phyloP scores from a whole-genome alignment of 2,329 filamentous ascomycete species.

The Pezicula radicicola region DNA sequence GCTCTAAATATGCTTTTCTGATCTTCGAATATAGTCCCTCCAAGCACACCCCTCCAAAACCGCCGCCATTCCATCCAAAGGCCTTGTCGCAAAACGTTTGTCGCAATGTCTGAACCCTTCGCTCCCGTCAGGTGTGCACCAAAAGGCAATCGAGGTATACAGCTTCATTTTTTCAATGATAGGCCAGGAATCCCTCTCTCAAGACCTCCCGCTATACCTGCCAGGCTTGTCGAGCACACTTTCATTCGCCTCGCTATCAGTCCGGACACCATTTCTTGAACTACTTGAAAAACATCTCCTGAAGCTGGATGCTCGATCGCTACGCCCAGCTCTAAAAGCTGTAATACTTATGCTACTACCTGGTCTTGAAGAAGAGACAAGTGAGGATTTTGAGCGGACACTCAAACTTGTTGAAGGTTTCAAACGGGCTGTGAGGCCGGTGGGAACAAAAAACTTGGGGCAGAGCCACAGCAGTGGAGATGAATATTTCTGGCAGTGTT shows the following conservation, averaged over 20 bases:
- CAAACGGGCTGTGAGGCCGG: constrained; percentile 62
- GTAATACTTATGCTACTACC: constrained; percentile 86
- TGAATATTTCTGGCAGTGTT: constrained; percentile 97
- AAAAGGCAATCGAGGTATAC: constrained; percentile 95
- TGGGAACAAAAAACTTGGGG: constrained; percentile 46
- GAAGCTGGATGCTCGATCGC: constrained; percentile 62
- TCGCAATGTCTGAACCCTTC: constrained; percentile 94
- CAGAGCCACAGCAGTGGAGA: constrained; percentile 60
- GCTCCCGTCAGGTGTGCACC: constrained; percentile 92
- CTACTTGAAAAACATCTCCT: constrained; percentile 81
- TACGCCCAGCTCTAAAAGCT: constrained; percentile 87
- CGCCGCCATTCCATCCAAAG: constrained; percentile 75
- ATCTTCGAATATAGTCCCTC: constrained; percentile 58
- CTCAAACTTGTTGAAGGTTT: constrained; percentile 75
- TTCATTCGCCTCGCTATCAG: constrained; percentile 91
- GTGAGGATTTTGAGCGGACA: constrained; percentile 93
- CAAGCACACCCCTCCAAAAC: constrained; percentile 78
- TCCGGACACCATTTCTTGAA: constrained; percentile 80
- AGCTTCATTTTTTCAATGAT: constrained; percentile 84
- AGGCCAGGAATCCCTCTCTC: constrained; percentile 74
- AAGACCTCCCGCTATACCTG: constrained; percentile 82
- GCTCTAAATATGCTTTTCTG: constrained; percentile 14
- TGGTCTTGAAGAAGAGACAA: constrained; percentile 91
- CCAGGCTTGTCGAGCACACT: constrained; percentile 86
- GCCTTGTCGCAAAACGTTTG: constrained; percentile 81